Base-by-base conservation (phyloP, 2,329 filamentous ascomycete species). In the Trichoderma citrinoviride region DNA sequence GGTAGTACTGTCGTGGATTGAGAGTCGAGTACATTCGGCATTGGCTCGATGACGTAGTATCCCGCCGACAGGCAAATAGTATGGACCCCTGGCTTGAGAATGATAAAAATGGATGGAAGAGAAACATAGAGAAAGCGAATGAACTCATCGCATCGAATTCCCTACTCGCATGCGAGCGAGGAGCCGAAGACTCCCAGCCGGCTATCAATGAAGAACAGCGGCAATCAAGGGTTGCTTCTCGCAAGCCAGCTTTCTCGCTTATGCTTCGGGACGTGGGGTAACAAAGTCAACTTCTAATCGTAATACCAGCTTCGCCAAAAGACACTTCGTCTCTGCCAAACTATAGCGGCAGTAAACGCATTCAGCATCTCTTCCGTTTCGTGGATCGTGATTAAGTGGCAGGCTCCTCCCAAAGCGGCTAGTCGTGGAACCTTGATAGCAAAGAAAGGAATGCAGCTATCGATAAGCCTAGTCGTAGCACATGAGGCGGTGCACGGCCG, bases 401-500 rank as follows among this genome's bases (percentile, higher is more conserved):
- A 44, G 37, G 49, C 40, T 29, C 33, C 8, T 21, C 64, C 55
- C 8, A 37, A 65, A 61, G 3, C 12, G 64, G 64, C 43, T 65
- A 65, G 64, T 19, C 23, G 49, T 47, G 7, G 63, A 61, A 65
- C 29, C 10, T 25, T 61, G 12, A 37, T 57, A 52, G 44, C 14
- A 37, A n/a, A 40, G 19, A 37, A 40, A 33, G 29, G 25, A 53
- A 6, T 52, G 64, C 52, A 52, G 64, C 57, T 54, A 52, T 52
- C 19, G 27, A 37, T 62, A 54, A 37, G 15, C 14, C 37, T 37
- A 17, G 8, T 40, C 40, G 43, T 10, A n/a, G 40, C 17, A 54
- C 8, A 21, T 55, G 61, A 21, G 65, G 65, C 65, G 61, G 57
- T 65, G 58, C 40, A 61, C 27, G 5, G 12, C 7, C 41, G 44